Base-by-base conservation (phyloP, 805 yeast genomes). In the Saturnispora hagleri region DNA sequence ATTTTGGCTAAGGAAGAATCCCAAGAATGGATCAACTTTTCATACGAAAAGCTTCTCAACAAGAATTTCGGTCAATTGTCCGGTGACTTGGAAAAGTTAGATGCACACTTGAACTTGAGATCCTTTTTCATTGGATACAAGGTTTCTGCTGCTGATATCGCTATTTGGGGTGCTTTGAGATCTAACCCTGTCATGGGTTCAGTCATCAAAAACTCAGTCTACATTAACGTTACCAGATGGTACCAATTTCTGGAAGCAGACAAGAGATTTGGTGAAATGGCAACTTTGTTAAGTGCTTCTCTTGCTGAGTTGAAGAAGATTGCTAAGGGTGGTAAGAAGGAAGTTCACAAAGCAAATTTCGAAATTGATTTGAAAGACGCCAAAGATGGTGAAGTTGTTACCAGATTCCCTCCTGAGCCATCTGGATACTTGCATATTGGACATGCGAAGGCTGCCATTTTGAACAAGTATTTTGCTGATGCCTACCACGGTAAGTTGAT, bases 391-490 rank as follows among this genome's bases (percentile, higher is more conserved):
- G 75, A 90, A 71, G 99, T 93, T 53, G 98, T 95, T 51, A 95
- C 99, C 51, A 86, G 99, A 73, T 93, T 93, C 82, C 99, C 96
- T 49, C 99, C 99, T 58, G 99, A 93, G 75, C 99, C 99, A 55
- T 87, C 96, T 73, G 99, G 99, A 73, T 93, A 90, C 71, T 79
- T 93, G 71, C 99, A 93, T 72, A 93, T 93, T 72, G 99, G 99
- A 60, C 99, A 93, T 68, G 99, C 96, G 55, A 93, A 93, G 72
- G 99, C 99, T 56, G 99, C 99, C 51, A 77, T 93, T 53, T 79
- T 93, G 67, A 93, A 93, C 74, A 93, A 93, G 72, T 91, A 90
- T 74, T 91, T 93, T 73, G 99, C 99, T 47, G 84, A 88, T 62
- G 85, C 81, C 65, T 93, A 91, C 77, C 86, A 93, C 65, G 99